phyloP scores from a whole-genome alignment of 2,329 filamentous ascomycete species.

The Arthroderma sp. region DNA sequence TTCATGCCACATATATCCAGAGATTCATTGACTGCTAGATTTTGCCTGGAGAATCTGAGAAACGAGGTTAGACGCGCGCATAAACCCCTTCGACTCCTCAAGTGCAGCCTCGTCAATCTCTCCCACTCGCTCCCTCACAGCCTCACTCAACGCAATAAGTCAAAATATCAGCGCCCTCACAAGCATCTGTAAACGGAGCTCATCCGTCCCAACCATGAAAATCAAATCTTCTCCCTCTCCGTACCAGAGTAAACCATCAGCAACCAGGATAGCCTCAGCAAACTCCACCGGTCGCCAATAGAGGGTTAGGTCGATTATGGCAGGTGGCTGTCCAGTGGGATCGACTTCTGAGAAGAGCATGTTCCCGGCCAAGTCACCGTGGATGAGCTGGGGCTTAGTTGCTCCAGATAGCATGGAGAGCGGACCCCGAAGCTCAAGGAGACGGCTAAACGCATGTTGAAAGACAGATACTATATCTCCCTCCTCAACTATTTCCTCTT shows the following conservation, averaged over 20 bases:
- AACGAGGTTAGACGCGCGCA: not conserved
- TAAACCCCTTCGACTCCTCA: not conserved
- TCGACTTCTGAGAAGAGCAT: conserved; percentile 2
- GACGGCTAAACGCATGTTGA: not conserved
- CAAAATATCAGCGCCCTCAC: conserved; percentile 8
- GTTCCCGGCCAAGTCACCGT: conserved; percentile 7
- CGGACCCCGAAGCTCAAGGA: conserved; percentile 1
- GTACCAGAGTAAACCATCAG: conserved; percentile 7
- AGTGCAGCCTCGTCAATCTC: not conserved
- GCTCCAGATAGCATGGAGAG: not conserved
- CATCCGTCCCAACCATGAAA: conserved; percentile 2
- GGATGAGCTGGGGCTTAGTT: conserved; percentile 3
- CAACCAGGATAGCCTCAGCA: conserved; percentile 3
- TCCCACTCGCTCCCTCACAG: not conserved
- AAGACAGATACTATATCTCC: not conserved
- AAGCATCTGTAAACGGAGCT: conserved; percentile 6
- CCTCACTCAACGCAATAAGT: conserved; percentile 5
- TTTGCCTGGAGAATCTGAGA: not conserved
- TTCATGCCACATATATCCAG: not conserved
- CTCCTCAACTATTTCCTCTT: not conserved
- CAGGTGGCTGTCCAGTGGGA: not conserved
- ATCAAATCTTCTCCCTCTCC: conserved; percentile 4
- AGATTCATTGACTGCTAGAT: not conserved
- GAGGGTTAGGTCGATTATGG: conserved; percentile 7
- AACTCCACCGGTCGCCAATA: conserved; percentile 8